Percentiles rank a stretch among this genome's conserved stretches.
These are phyloP conservation scores for Nephelium lappaceum DNA, from an alignment of 345 rosid genomes.

Conservation along the genomic window DNA sequence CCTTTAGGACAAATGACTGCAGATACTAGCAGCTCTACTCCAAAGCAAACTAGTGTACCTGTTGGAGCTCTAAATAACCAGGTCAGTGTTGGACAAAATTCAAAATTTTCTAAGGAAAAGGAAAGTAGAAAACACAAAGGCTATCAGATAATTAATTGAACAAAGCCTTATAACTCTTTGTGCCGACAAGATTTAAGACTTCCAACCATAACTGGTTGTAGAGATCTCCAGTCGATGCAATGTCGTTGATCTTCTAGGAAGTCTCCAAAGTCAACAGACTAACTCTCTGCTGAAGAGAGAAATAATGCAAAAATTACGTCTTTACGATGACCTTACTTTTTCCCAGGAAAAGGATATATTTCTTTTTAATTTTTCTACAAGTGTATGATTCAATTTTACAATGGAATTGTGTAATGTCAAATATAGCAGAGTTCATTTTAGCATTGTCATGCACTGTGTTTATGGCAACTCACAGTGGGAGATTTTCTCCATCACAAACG, in stretches of 20 bases:
- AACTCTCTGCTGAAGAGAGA: no score
- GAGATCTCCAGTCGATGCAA: background rate
- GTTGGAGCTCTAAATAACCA: constrained; percentile 30
- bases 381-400: no score
- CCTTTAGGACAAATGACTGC: constrained; percentile 25
- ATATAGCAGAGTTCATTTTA: no score
- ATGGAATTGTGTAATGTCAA: no score
- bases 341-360: no score
- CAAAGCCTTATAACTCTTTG: background rate
- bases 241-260: background rate
- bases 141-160: background rate
- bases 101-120: background rate
- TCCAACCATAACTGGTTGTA: constrained; percentile 4
- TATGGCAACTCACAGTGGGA: background rate
- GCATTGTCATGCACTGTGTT: no score
- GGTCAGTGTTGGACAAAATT: constrained; percentile 34
- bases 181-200: background rate
- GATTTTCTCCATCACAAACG: background rate
- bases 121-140: background rate
- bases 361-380: no score
- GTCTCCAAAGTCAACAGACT: background rate
- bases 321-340: background rate
- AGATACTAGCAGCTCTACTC: constrained; percentile 20
- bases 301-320: background rate
- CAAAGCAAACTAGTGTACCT: constrained; percentile 26